Evolutionary conservation across 2,329 filamentous ascomycete species (phyloP).

Genomic region (Talaromyces pinophilus): DNA sequence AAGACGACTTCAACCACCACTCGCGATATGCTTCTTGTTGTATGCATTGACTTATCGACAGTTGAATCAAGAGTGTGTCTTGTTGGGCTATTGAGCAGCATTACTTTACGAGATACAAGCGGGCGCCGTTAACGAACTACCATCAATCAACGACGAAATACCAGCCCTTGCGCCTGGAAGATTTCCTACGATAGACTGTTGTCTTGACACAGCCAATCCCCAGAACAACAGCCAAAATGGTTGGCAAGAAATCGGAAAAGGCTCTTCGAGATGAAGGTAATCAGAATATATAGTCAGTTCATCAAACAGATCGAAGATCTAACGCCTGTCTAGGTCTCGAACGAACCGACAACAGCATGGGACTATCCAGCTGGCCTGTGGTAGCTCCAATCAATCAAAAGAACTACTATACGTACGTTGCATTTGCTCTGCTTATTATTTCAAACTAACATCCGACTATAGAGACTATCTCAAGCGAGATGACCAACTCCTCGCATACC

Average conservation of each 20-base stretch:
- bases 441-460: background rate
- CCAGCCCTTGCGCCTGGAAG: background rate
- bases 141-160: background rate
- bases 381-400: constrained; percentile 96
- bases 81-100: background rate
- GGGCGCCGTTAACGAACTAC: background rate
- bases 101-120: background rate
- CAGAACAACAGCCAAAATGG: constrained; percentile 50
- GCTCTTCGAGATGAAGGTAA: constrained; percentile 61
- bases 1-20: background rate
- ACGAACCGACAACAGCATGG: constrained; percentile 98
- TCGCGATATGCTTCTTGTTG: background rate
- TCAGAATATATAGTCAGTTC: background rate
- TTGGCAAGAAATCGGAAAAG: constrained; percentile 66
- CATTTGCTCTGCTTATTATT: background rate
- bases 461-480: constrained; percentile 98
- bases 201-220: background rate
- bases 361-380: constrained; percentile 89
- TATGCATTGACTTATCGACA: background rate
- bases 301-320: background rate
- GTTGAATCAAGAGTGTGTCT: background rate
- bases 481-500: constrained; percentile 87
- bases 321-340: constrained; percentile 69
- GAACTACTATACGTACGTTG: constrained; percentile 90
- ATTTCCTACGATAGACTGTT: background rate